A percentile compares a stretch with the other conserved stretches of the same genome.
phyloP scores from a whole-genome alignment of 805 yeast species.

The Candida tallmaniae region DNA sequence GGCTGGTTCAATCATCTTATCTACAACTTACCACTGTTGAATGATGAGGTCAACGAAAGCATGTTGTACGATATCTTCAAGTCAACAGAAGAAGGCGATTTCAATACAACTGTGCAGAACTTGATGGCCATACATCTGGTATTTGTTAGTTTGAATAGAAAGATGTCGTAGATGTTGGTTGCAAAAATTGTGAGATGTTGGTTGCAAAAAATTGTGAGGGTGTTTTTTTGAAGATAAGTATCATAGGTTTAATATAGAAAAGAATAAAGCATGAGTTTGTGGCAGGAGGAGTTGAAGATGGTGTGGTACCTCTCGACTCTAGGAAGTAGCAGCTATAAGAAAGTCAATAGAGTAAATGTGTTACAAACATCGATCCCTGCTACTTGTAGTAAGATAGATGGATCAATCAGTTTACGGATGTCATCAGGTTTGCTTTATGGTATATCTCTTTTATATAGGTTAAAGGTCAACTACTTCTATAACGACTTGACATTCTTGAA shows the following conservation, averaged over 20 bases:
- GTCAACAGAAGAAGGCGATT: conserved; percentile 10
- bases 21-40: conserved; percentile 4
- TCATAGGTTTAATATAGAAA: too few species aligned
- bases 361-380: conserved; percentile 31
- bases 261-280: neutral
- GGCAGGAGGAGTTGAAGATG: conserved; percentile 6
- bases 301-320: conserved; percentile 10
- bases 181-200: neutral
- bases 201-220: too few species aligned
- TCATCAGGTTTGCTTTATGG: conserved; percentile 47
- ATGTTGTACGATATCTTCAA: conserved; percentile 10
- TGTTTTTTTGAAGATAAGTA: too few species aligned
- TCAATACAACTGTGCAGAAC: conserved; percentile 21
- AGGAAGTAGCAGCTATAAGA: conserved; percentile 1
- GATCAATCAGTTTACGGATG: conserved; percentile 19
- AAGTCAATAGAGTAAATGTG: conserved; percentile 4
- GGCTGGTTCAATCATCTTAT: conserved; percentile 8
- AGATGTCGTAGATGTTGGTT: conserved; percentile 10
- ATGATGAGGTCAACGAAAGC: conserved; percentile 18
- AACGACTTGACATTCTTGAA: conserved; percentile 19
- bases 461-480: conserved; percentile 45
- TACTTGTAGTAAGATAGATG: conserved; percentile 25
- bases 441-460: conserved; percentile 42
- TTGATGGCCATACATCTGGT: conserved; percentile 21
- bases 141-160: conserved; percentile 13